These are phyloP conservation scores for Fomitiporia mediterranea DNA, from an alignment of 1,284 basidiomycete genomes.

Conservation along the genomic window DNA sequence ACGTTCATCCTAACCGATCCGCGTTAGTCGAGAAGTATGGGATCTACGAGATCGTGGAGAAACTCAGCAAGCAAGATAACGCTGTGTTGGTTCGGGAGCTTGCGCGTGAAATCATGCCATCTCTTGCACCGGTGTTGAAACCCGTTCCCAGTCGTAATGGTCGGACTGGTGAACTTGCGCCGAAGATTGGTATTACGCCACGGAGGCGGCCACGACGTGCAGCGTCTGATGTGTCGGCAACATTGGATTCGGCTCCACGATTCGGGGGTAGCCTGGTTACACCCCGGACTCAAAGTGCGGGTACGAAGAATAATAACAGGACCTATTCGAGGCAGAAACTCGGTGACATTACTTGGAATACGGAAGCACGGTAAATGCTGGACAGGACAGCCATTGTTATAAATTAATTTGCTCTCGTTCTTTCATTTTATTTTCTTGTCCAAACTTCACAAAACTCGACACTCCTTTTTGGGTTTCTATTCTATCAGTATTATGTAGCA, in stretches of 20 bases:
- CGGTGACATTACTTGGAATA: conserved; percentile 48
- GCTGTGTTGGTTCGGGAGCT: conserved; percentile 89
- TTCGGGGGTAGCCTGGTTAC: conserved; percentile 1
- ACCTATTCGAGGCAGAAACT: conserved; percentile 38
- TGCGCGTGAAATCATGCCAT: conserved; percentile 76
- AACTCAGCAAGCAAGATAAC: conserved; percentile 75
- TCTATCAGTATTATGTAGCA: neutral
- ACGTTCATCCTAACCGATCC: conserved; percentile 82
- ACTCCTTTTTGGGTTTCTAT: conserved; percentile 15
- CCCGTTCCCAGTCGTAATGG: conserved; percentile 38
- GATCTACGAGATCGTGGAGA: conserved; percentile 71
- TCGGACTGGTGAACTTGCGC: conserved; percentile 33
- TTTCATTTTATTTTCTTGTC: neutral
- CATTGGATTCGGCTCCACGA: conserved; percentile 20
- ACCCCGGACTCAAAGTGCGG: conserved; percentile 16
- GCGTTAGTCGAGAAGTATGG: conserved; percentile 77
- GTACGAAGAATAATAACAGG: conserved; percentile 27
- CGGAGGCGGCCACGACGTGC: conserved; percentile 57
- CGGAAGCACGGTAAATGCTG: conserved; percentile 21
- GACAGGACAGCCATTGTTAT: neutral
- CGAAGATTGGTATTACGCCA: conserved; percentile 48
- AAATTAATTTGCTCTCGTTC: neutral
- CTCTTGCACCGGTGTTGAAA: conserved; percentile 61
- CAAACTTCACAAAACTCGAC: no score
- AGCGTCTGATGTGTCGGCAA: conserved; percentile 57